Evolutionary conservation across 164 flowering plant genomes (phyloP).

Genomic region (Magnolia officinalis): DNA sequence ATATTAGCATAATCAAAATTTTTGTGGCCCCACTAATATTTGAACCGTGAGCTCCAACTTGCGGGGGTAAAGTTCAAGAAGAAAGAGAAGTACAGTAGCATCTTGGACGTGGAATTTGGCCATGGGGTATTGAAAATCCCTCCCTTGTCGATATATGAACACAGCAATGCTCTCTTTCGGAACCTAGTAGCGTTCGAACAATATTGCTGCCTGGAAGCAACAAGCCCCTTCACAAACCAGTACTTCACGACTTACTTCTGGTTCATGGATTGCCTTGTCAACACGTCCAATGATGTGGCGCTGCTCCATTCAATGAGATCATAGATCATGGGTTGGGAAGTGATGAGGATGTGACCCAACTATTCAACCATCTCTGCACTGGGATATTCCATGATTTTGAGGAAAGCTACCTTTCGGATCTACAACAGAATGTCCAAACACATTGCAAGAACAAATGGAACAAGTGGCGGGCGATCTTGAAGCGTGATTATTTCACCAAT

Average conservation of each 20-base stretch:
- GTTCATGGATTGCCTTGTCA: slow-evolving; percentile 8
- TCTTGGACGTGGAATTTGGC: not conserved
- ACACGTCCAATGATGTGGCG: not conserved
- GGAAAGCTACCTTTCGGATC: not conserved
- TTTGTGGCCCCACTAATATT: too few species aligned
- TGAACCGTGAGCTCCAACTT: not conserved
- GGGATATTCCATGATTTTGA: not conserved
- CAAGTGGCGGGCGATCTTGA: too few species aligned
- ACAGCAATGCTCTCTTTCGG: not conserved
- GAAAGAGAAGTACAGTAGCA: not conserved
- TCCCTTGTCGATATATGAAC: not conserved
- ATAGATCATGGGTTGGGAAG: slow-evolving; percentile 1
- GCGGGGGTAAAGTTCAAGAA: slow-evolving; percentile 1
- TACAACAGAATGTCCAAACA: not conserved
- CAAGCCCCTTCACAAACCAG: too few species aligned
- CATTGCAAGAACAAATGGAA: not conserved
- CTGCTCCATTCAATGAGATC: not conserved
- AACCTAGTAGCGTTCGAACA: slow-evolving; percentile 3
- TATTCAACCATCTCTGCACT: slow-evolving; percentile 1
- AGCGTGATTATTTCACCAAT: too few species aligned
- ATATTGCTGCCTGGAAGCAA: not conserved
- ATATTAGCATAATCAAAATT: too few species aligned
- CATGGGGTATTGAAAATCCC: slow-evolving; percentile 4
- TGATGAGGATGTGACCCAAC: not conserved
- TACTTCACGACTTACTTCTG: not conserved